Conservation (phyloP, 2,329 filamentous ascomycete genomes). For the Fusarium tanahbumbuense region DNA sequence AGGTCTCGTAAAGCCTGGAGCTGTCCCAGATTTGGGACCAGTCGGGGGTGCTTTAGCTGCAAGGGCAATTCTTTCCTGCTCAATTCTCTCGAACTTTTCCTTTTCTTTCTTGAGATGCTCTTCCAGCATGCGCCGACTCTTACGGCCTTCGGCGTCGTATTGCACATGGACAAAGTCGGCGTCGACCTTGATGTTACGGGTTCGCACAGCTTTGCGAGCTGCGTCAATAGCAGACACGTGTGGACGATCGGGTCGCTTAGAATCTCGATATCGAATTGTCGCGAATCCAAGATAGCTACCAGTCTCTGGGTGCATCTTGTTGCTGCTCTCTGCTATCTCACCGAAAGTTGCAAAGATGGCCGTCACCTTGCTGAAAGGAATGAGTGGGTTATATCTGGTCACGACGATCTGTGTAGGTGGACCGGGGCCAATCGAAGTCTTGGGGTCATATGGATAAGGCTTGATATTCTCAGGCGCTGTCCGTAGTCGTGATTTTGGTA, state of each 20-base stretch:
- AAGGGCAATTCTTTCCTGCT: conserved; percentile 51
- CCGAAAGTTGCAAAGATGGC: conserved; percentile 84
- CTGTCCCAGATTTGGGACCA: conserved; percentile 51
- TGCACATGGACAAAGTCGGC: conserved; percentile 82
- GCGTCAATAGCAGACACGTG: conserved; percentile 78
- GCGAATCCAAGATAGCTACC: conserved; percentile 95
- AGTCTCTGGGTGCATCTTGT: conserved; percentile 94
- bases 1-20: conserved; percentile 56
- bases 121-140: conserved; percentile 82
- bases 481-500: conserved; percentile 76
- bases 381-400: conserved; percentile 94
- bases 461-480: conserved; percentile 82
- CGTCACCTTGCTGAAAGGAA: conserved; percentile 80
- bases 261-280: conserved; percentile 88
- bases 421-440: conserved; percentile 86
- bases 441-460: conserved; percentile 83
- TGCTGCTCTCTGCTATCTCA: conserved; percentile 89
- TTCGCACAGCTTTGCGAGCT: conserved; percentile 81
- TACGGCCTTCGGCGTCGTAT: conserved; percentile 87
- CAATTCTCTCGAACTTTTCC: conserved; percentile 71
- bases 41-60: conserved; percentile 52
- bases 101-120: conserved; percentile 76
- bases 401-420: conserved; percentile 92
- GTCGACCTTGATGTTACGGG: conserved; percentile 83
- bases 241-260: conserved; percentile 57